Conservation (phyloP, 108 stramenopile genomes). For the Skeletonema marinoi region DNA sequence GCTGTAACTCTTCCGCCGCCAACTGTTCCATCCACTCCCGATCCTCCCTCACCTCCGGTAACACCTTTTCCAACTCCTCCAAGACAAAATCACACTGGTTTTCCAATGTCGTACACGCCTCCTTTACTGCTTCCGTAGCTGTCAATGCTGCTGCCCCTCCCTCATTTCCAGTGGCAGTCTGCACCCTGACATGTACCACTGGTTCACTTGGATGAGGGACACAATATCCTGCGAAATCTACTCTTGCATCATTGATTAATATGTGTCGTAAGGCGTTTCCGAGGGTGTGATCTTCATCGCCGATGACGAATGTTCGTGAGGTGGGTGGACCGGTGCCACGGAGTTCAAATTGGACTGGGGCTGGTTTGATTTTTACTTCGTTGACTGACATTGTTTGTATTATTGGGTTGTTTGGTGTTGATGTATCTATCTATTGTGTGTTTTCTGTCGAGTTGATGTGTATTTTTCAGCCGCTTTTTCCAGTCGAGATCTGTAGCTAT, state of each 20-base stretch:
- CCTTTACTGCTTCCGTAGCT: constrained; percentile 71
- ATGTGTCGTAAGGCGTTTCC: constrained; percentile 94
- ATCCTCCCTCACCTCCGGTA: constrained; percentile 79
- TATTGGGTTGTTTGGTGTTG: too few species aligned
- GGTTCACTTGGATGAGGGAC: constrained; percentile 97
- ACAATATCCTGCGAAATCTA: constrained; percentile 93
- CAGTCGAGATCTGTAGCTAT: too few species aligned
- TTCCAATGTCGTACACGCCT: constrained; percentile 70
- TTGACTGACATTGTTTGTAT: constrained; percentile 65
- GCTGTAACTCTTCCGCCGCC: constrained; percentile 48
- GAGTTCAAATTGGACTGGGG: constrained; percentile 50
- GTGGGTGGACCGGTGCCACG: constrained; percentile 70
- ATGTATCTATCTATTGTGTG: background rate
- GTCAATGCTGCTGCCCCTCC: constrained; percentile 30
- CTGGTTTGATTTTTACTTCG: constrained; percentile 65
- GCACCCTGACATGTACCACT: constrained; percentile 91
- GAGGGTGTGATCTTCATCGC: constrained; percentile 96
- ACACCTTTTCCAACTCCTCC: constrained; percentile 56
- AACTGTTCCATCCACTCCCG: constrained; percentile 45
- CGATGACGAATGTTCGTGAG: constrained; percentile 84
- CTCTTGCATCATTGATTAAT: constrained; percentile 69
- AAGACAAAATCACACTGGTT: constrained; percentile 78
- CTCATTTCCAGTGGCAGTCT: constrained; percentile 48
- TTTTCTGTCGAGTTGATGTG: background rate
- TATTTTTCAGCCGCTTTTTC: background rate